These are phyloP conservation scores for Zymoseptoria pseudotritici DNA, from an alignment of 2,329 filamentous ascomycete species.

Conservation along the genomic window DNA sequence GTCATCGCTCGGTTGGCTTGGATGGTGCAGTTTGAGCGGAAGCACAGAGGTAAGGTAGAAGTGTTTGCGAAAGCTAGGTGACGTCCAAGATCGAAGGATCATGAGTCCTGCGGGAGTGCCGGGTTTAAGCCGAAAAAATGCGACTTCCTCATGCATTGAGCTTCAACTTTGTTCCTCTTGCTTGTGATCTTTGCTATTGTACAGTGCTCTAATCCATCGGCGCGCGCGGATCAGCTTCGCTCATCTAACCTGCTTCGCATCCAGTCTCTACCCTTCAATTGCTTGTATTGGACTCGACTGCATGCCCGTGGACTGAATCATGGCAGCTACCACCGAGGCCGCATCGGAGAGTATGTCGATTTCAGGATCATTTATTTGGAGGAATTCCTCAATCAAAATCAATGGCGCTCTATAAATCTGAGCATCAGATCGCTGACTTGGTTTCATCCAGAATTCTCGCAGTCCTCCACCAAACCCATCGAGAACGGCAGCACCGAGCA, in stretches of 20 bases:
- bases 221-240: neutral
- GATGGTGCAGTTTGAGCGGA: too few relatives aligned
- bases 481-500: conserved; percentile 3
- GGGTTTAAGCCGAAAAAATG: neutral
- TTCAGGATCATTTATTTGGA: neutral
- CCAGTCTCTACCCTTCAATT: neutral
- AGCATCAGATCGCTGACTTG: neutral
- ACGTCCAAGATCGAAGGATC: too few relatives aligned
- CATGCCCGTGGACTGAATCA: neutral
- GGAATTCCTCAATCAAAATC: neutral
- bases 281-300: neutral
- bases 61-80: too few relatives aligned
- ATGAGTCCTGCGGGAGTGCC: too few relatives aligned
- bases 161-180: neutral
- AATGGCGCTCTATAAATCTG: neutral
- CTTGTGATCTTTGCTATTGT: neutral
- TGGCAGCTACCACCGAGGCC: neutral
- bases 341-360: neutral
- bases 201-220: neutral
- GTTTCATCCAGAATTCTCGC: neutral
- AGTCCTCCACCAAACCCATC: neutral
- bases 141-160: neutral
- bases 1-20: too few relatives aligned
- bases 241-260: neutral
- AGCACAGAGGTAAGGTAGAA: too few relatives aligned